A percentile compares a stretch with the other conserved stretches of the same genome.
phyloP scores from a whole-genome alignment of 2,329 filamentous ascomycete genomes.

The Biscogniauxia mediterranea region DNA sequence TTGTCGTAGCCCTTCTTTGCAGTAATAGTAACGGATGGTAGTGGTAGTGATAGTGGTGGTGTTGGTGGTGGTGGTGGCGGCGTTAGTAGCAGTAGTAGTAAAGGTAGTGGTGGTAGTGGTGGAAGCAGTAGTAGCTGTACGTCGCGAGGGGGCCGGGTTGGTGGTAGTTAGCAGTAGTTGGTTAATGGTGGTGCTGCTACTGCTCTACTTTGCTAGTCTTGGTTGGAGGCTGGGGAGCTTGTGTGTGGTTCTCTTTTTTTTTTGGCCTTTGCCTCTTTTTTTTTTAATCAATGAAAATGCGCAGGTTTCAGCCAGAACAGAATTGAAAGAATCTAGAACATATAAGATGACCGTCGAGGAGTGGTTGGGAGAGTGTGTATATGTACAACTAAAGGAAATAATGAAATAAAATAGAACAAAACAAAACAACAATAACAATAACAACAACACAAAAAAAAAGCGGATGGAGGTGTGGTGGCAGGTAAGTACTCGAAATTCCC shows the following conservation, averaged over 20 bases:
- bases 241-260: no score
- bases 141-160: background rate
- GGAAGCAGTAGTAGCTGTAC: constrained; percentile 1
- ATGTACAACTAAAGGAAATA: constrained; percentile 5
- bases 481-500: background rate
- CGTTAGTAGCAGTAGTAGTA: background rate
- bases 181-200: constrained; percentile 2
- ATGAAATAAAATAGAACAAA: background rate
- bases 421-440: no score
- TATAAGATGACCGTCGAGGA: constrained; percentile 5
- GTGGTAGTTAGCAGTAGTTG: background rate
- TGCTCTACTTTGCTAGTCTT: background rate
- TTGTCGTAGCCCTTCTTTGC: background rate
- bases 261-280: constrained; percentile 2
- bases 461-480: background rate
- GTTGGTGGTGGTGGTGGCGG: background rate
- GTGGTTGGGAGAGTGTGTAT: constrained; percentile 8
- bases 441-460: no score
- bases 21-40: background rate
- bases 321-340: background rate
- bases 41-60: background rate
- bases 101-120: background rate
- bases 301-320: constrained; percentile 2
- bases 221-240: constrained; percentile 8
- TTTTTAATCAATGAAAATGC: constrained; percentile 13